Conservation (phyloP, 2,329 filamentous ascomycete genomes). For the Stachybotrys chartarum region DNA sequence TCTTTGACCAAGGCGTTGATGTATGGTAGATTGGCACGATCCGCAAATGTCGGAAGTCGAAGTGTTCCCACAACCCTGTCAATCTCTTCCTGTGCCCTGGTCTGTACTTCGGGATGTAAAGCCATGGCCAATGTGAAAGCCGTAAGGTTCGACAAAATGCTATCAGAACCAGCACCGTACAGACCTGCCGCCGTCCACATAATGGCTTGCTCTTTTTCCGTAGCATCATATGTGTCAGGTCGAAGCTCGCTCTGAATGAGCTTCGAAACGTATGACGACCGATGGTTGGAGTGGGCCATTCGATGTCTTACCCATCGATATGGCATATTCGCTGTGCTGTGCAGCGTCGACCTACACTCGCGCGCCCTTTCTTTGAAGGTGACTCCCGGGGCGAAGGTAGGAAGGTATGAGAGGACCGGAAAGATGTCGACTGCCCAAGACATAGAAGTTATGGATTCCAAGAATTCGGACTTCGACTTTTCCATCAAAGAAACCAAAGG, state of each 20-base stretch:
- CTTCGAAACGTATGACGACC: conserved; percentile 9
- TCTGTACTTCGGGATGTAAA: conserved; percentile 24
- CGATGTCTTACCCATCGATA: conserved; percentile 12
- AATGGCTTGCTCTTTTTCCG: conserved; percentile 5
- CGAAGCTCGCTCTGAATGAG: neutral
- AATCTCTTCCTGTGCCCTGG: conserved; percentile 21
- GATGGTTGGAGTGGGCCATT: conserved; percentile 4
- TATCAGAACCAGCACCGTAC: conserved; percentile 13
- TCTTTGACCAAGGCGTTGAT: conserved; percentile 37
- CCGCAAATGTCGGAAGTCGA: conserved; percentile 27
- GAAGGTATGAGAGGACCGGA: conserved; percentile 6
- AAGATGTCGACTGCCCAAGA: conserved; percentile 14
- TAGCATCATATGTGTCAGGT: neutral
- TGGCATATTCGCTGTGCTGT: conserved; percentile 8
- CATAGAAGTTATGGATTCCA: conserved; percentile 9
- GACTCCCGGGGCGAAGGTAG: conserved; percentile 5
- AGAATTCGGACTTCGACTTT: conserved; percentile 10
- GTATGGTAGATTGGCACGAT: conserved; percentile 32
- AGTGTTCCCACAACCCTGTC: conserved; percentile 28
- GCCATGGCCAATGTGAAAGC: conserved; percentile 39
- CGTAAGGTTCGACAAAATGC: conserved; percentile 18
- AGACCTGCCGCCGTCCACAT: conserved; percentile 7
- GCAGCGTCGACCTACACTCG: conserved; percentile 8
- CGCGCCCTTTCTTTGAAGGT: conserved; percentile 12
- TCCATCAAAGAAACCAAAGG: conserved; percentile 11